Evolutionary conservation across 2,329 filamentous ascomycete genomes (phyloP), one percentile per base, ranked within the genome.

Genomic region (Lasiodiplodia sp.): DNA sequence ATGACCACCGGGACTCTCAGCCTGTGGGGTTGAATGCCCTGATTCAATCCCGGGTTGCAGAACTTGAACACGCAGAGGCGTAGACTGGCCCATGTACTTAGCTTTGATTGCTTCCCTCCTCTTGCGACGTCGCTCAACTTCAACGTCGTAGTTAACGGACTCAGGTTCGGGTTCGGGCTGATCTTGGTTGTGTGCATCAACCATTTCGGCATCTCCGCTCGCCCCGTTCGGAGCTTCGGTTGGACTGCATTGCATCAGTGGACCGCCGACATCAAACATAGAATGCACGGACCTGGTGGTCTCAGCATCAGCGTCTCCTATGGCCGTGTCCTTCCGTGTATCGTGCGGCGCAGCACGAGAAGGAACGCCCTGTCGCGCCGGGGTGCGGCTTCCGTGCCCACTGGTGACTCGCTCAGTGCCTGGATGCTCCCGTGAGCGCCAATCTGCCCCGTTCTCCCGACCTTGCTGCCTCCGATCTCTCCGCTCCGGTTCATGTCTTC

Each of bases 61-160:
- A 69, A 91, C 91, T 80, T 94, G 90, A 71, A 95, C 88, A 70
- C 92, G 86, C 75, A 95, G 85, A 64, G 92, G 91, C 62, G 90
- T 90, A 58, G 89, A 87, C 74, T 91, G 89, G 72, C 80, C 83
- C 79, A 89, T 89, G 75, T 93, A 91, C 82, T 94, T 96, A 78
- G 92, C 91, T 77, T 93, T 88, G 71, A 97, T 91, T 71, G 93
- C 92, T 81, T 96, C 92, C 72, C 94, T 90, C 69, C 92, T 89
- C 77, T 91, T 93, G 34, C 94, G 91, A 67, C 94, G 91, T 75
- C 93, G 90, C 79, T 96, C 92, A 75, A 97, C 92, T 75, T 95
- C 86, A 72, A 92, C 90, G 71, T 91, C 92, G 82, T 96, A 92
- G 78, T 96, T 91, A 6, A 69, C 53, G 12, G 70, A 65, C 28